Evolutionary conservation across 257 asterid species (phyloP).

Genomic region (Marsdenia floribunda): DNA sequence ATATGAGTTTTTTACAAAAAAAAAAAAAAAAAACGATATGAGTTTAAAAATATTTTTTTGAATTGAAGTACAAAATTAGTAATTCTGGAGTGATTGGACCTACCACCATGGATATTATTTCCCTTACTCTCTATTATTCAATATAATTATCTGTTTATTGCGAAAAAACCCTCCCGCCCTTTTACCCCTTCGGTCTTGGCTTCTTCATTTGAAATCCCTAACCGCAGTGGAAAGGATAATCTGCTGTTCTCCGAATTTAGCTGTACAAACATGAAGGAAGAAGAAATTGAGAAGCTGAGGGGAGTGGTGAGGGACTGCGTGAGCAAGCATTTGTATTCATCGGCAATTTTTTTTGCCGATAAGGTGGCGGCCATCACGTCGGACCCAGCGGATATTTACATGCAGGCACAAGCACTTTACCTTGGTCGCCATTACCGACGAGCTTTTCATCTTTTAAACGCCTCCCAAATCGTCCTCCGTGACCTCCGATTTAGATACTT

Average conservation of each 20-base stretch:
- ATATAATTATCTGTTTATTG: too few relatives aligned
- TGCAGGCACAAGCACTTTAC: conserved; percentile 99
- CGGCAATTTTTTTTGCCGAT: conserved; percentile 97
- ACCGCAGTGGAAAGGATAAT: background rate
- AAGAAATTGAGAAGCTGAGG: conserved; percentile 78
- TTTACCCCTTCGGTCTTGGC: conserved; percentile 13
- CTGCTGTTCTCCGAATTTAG: background rate
- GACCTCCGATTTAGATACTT: conserved; percentile 98
- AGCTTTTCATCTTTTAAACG: conserved; percentile 92
- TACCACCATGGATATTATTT: too few relatives aligned
- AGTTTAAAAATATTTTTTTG: too few relatives aligned
- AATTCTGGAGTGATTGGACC: too few relatives aligned
- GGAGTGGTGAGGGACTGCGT: conserved; percentile 95
- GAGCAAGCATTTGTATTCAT: conserved; percentile 93
- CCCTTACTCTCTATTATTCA: too few relatives aligned
- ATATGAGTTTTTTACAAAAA: too few relatives aligned
- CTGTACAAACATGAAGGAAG: conserved; percentile 58
- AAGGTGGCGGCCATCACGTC: conserved; percentile 94
- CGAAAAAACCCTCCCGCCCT: conserved; percentile 46
- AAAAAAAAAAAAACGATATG: too few relatives aligned
- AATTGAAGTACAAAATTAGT: too few relatives aligned
- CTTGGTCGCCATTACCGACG: conserved; percentile 94
- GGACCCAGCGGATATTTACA: conserved; percentile 93
- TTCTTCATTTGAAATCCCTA: background rate
- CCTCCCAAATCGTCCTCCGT: conserved; percentile 92